Evolutionary conservation across 1,139 yeast species (phyloP), one percentile per base, ranked within the genome.

Genomic region (Yamadazyma epiphylla): DNA sequence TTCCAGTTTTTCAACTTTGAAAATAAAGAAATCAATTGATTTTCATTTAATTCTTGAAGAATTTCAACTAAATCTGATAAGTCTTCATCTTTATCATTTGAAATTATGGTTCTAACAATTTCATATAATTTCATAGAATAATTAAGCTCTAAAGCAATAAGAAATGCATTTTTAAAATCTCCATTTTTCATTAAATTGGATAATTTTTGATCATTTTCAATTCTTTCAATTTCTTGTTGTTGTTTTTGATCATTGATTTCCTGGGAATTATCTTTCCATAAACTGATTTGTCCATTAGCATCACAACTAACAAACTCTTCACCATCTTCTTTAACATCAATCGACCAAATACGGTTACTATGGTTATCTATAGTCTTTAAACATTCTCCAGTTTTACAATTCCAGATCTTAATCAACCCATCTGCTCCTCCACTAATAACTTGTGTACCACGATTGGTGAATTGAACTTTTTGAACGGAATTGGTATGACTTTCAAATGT

Each of bases 401-500:
- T 94, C 99, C 99, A 91, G 4, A 91, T 63, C 55, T 91, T 91
- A 33, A 91, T 73, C 33, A 91, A 71, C 1, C 97, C 97, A 58
- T 91, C 98, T 13, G 97, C 97, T 26, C 96, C 97, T 13, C 88
- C 78, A 28, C 89, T 79, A 19, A 86, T 77, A 12, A 89, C 52
- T 52, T 84, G 94, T 31, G 74, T 74, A 41, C 80, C 79, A 32
- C 69, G 65, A 40, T 80, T 77, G 39, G 84, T 67, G 49, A 86
- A 86, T 24, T 74, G 69, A 26, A 81, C 81, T 58, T 94, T 74
- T 57, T 89, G 91, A 5, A 91, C 89, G 0, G 96, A 83, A 51
- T 89, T 91, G 8, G 95, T 78, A 53, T 89, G 97, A 3, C 98
- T 96, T 59, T 91, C 96, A 49, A 89, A 80, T 2, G 96, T 91